Conservation (phyloP, 2,329 filamentous ascomycete species). For the Aureobasidium sp. region DNA sequence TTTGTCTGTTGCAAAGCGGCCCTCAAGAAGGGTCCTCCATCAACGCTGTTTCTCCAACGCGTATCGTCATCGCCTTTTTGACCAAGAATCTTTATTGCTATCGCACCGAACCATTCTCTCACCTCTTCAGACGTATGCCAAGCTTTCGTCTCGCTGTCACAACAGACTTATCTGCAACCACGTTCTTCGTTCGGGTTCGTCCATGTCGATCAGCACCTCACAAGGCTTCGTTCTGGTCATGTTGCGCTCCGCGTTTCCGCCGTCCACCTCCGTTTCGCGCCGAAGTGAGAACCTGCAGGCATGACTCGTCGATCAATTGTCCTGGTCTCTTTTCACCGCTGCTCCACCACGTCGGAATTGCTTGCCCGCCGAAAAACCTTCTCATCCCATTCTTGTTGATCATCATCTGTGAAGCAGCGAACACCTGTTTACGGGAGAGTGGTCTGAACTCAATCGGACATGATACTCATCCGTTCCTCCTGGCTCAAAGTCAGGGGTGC, state of each 20-base stretch:
- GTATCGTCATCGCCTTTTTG: neutral
- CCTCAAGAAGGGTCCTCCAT: neutral
- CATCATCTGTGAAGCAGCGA: conserved; percentile 3
- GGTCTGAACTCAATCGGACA: neutral
- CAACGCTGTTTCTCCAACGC: neutral
- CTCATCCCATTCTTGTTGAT: conserved; percentile 2
- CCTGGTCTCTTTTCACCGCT: neutral
- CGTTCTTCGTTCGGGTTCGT: neutral
- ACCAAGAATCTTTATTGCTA: neutral
- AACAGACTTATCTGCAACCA: conserved; percentile 2
- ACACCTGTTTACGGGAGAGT: neutral
- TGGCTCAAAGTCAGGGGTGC: neutral
- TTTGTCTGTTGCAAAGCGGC: neutral
- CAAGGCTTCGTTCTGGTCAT: neutral
- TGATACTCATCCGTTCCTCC: neutral
- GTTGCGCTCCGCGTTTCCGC: neutral
- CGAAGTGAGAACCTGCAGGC: neutral
- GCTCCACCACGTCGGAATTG: neutral
- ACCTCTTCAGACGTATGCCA: neutral
- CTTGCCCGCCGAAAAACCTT: neutral
- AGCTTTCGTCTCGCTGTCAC: neutral
- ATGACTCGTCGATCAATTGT: neutral
- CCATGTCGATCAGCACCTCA: neutral
- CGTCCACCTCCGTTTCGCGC: conserved; percentile 1
- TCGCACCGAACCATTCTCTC: neutral